Evolutionary conservation across 345 rosid species (phyloP).

Genomic region (Eucalyptus caleyi): DNA sequence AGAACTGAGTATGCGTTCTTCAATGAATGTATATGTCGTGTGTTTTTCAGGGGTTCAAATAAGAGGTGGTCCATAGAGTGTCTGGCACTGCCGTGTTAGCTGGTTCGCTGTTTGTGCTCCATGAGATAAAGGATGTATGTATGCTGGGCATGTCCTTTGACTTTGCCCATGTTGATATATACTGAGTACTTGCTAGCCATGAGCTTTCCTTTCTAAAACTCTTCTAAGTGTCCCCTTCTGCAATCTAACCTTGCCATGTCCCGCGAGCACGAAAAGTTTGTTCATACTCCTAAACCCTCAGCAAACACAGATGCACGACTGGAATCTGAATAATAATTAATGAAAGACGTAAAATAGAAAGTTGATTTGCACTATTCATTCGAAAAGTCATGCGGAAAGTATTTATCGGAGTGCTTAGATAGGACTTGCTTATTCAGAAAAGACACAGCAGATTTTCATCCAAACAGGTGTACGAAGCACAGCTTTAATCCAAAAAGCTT

Average conservation of each 20-base stretch:
- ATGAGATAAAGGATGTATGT: not conserved
- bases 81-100: not conserved
- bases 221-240: not conserved
- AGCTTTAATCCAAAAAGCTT: not conserved
- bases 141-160: not conserved
- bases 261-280: not conserved
- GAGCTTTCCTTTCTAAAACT: not conserved
- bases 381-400: not conserved
- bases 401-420: not conserved
- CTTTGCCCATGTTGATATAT: not conserved
- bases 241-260: not conserved
- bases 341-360: not conserved
- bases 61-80: not conserved
- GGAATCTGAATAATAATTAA: not conserved
- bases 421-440: not conserved
- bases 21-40: not conserved
- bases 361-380: not conserved
- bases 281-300: not conserved
- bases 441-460: not conserved
- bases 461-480: not conserved
- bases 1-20: not conserved
- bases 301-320: not conserved
- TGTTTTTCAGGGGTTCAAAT: not conserved
- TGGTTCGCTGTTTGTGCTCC: not conserved
- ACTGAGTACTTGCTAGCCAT: not conserved